phyloP scores from a whole-genome alignment of 345 rosid genomes.

The Populus davidiana region DNA sequence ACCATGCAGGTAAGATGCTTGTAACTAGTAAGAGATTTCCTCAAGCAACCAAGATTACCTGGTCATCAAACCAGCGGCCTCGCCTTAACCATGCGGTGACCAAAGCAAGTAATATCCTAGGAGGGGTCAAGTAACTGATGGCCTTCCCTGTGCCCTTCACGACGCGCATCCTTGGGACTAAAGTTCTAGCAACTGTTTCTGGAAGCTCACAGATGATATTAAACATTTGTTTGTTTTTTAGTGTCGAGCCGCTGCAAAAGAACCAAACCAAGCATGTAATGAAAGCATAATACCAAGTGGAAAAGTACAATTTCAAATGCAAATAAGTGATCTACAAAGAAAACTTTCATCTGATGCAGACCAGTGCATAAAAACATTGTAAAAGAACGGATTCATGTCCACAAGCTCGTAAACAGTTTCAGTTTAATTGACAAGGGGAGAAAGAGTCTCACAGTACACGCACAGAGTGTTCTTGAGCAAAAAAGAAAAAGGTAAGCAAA shows the following conservation, averaged over 20 bases:
- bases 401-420: neutral
- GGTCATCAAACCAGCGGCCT: constrained; percentile 95
- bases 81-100: constrained; percentile 87
- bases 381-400: neutral
- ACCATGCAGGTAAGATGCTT: neutral
- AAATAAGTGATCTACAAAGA: neutral
- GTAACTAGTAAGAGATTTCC: neutral
- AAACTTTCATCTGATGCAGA: neutral
- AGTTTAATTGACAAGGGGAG: neutral
- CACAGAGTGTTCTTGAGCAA: neutral
- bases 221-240: constrained; percentile 78
- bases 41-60: constrained; percentile 41
- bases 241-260: constrained; percentile 69
- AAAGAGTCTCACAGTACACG: neutral
- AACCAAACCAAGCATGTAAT: neutral
- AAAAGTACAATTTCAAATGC: neutral
- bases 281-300: neutral
- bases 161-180: constrained; percentile 87
- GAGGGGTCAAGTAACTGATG: constrained; percentile 80
- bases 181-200: constrained; percentile 87
- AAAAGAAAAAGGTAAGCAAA: too few relatives aligned
- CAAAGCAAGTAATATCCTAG: constrained; percentile 82
- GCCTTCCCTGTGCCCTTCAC: constrained; percentile 83
- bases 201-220: constrained; percentile 93
- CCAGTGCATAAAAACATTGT: neutral